phyloP scores from a whole-genome alignment of 129 eudicot genomes.

The Chrysanthemum seticuspe region DNA sequence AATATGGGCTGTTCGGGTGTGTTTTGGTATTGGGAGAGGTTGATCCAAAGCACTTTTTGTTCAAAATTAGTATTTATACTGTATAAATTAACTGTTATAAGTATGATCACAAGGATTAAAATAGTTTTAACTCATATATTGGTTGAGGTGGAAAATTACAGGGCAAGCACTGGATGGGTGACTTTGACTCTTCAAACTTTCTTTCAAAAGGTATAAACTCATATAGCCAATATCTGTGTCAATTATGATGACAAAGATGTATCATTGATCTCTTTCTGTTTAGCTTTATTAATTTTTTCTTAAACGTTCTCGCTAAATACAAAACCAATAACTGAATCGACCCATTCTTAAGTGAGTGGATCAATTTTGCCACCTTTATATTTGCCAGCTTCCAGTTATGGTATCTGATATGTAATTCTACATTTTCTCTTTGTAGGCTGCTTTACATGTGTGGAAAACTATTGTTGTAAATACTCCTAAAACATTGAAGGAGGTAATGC shows the following conservation, averaged over 20 bases:
- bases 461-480: slow-evolving; percentile 96
- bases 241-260: no score
- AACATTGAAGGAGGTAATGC: slow-evolving; percentile 96
- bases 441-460: slow-evolving; percentile 99
- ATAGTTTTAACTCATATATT: no score
- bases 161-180: not conserved
- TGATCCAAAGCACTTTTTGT: not conserved
- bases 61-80: not conserved
- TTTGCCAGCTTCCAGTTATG: not conserved
- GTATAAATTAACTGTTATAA: no score
- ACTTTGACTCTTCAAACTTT: not conserved
- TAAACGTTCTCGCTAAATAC: no score
- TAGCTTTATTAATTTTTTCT: no score
- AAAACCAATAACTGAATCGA: not conserved
- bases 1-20: not conserved
- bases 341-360: not conserved
- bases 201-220: no score
- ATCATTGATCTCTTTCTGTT: not conserved
- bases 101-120: no score
- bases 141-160: not conserved
- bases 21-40: not conserved
- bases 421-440: slow-evolving; percentile 55
- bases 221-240: no score
- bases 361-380: not conserved
- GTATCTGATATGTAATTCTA: not conserved